Conservation (phyloP, 164 flowering plant genomes). For the Cinnamomum chago region DNA sequence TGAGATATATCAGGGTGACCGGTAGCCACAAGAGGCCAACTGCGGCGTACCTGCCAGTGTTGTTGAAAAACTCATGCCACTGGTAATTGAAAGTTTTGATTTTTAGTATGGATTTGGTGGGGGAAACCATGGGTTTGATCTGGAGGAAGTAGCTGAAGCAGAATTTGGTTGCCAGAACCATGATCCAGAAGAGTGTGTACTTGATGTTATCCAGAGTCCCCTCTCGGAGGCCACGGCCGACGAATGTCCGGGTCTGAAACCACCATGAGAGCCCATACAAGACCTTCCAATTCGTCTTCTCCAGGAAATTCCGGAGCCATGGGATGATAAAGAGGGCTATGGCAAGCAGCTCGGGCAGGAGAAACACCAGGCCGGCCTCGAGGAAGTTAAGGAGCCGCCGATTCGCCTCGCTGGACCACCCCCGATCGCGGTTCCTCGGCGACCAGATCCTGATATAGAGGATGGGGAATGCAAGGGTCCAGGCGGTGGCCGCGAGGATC, state of each 20-base stretch:
- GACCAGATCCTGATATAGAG: constrained; percentile 71
- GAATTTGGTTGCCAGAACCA: constrained; percentile 60
- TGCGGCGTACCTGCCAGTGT: constrained; percentile 42
- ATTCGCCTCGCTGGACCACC: constrained; percentile 62
- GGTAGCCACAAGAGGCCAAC: constrained; percentile 74
- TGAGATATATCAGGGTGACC: constrained; percentile 62
- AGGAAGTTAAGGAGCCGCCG: constrained; percentile 51
- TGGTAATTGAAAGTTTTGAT: constrained; percentile 19
- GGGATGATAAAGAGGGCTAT: constrained; percentile 65
- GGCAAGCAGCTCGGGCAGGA: constrained; percentile 77
- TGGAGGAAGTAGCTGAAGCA: constrained; percentile 83
- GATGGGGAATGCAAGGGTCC: constrained; percentile 66
- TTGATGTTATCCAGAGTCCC: constrained; percentile 67
- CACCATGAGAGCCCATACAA: constrained; percentile 81
- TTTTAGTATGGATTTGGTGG: constrained; percentile 56
- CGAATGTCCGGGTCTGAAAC: constrained; percentile 74
- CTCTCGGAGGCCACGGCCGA: constrained; percentile 87
- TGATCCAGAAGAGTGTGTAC: constrained; percentile 74
- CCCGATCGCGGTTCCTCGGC: constrained; percentile 51
- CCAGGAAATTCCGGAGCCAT: constrained; percentile 74
- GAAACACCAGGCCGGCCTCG: constrained; percentile 49
- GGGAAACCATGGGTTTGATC: constrained; percentile 74
- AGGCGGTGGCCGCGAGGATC: constrained; percentile 48
- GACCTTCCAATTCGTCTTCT: constrained; percentile 58
- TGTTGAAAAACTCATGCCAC: constrained; percentile 85